Percentiles rank a stretch among this genome's conserved stretches.
phyloP scores from a whole-genome alignment of 2,329 filamentous ascomycete genomes.

The Fusarium sp. region DNA sequence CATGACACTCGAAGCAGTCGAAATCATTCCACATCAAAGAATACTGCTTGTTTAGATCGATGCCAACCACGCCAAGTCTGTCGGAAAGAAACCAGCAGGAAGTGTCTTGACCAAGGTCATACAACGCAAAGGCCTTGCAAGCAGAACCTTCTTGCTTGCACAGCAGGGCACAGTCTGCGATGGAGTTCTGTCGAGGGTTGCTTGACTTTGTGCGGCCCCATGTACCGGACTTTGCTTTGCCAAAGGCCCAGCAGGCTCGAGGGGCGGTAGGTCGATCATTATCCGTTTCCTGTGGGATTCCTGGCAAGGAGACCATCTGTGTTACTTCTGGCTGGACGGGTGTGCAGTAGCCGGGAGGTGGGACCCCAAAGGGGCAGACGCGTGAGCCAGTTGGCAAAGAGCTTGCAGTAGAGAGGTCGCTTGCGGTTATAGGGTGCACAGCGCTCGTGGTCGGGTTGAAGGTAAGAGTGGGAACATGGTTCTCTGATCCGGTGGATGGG shows the following conservation, averaged over 20 bases:
- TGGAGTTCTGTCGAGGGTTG: conserved; percentile 11
- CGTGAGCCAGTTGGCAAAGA: background rate
- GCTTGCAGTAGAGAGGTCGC: background rate
- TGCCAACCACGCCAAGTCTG: background rate
- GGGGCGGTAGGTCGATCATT: background rate
- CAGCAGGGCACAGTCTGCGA: conserved; percentile 13
- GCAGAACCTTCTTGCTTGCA: conserved; percentile 8
- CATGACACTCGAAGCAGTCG: conserved; percentile 15
- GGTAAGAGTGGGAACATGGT: accelerated
- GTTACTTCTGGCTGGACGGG: background rate
- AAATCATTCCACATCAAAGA: conserved; percentile 19
- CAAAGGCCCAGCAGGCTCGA: conserved; percentile 9
- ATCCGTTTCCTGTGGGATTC: background rate
- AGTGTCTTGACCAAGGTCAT: accelerated
- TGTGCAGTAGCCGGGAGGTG: conserved; percentile 12
- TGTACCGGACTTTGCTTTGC: background rate
- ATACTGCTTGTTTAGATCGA: background rate
- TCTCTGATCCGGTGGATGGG: background rate
- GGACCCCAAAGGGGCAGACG: background rate
- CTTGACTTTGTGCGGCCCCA: conserved; percentile 6
- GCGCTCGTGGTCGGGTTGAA: accelerated
- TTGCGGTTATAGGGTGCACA: accelerated
- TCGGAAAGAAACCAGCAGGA: background rate
- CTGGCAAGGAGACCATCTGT: background rate
- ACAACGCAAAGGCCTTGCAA: conserved; percentile 11